Evolutionary conservation across 169 alveolate genomes (phyloP), one percentile per base, ranked within the genome.

Genomic region (Cryptosporidium tyzzeri): DNA sequence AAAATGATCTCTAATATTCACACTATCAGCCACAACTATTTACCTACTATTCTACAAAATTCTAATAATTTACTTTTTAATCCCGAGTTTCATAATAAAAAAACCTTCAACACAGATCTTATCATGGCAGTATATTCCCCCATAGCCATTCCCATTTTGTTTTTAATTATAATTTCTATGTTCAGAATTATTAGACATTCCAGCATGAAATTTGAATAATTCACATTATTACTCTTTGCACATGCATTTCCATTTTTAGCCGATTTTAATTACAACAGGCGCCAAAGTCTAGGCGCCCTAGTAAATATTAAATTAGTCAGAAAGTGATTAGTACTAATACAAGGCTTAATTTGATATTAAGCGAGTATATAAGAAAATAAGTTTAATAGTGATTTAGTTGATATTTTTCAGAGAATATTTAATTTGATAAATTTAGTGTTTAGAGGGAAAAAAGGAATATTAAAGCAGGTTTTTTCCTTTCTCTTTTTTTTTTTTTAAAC

Each of bases 31-130:
- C 26, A 18, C 33, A 48, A 55, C 51, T 59, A 53, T 5, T 33
- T 35, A 58, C 31, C 71, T 3, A 31, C 23, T 3, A 4, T 73
- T 35, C 29, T 59, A 2, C 45, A 73, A 23, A 62, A 73, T n/a
- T 55, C 86, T 10, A 35, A 73, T 59, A 33, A 73, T 55, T 53
- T 73, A 29, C 70, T 73, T 10, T 73, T 55, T 73, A 73, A 73
- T 55, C 16, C 59, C 5, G 86, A 73, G 23, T 48, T 73, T 29
- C 58, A 53, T 45, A 73, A 73, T 26, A 33, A 35, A 6, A 73
- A 73, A 26, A 53, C 86, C 10, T 73, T n/a, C 23, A 55, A 73
- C 41, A 18, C n/a, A 7, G 86, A 73, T 39, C 71, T 73, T 8
- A 33, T 39, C 5, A 14, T 37, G 21, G 69, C 86, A 18, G 44